Conservation (phyloP, 176 grass and related monocot genomes). For the Oryza punctata region DNA sequence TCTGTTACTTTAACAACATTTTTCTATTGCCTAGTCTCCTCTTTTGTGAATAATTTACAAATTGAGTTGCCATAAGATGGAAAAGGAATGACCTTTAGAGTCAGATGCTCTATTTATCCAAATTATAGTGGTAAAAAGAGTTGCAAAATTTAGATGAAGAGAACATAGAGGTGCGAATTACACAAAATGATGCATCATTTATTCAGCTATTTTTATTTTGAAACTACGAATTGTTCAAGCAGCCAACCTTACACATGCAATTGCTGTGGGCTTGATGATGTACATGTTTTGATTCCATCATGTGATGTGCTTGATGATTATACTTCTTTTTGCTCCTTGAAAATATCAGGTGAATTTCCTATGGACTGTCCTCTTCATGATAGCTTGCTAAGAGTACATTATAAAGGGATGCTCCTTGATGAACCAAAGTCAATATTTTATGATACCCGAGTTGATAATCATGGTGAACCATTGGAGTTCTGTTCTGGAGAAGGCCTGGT, state of each 20-base stretch:
- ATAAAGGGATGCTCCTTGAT: constrained; percentile 87
- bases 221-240: constrained; percentile 14
- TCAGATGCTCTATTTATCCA: constrained; percentile 1
- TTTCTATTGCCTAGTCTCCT: not conserved
- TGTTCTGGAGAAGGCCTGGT: constrained; percentile 97
- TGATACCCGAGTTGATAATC: constrained; percentile 85
- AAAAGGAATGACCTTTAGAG: too few relatives aligned
- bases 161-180: constrained; percentile 4
- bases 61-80: not conserved
- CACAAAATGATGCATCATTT: constrained; percentile 15
- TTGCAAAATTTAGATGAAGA: not conserved
- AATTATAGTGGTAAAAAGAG: not conserved
- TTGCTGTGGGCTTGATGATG: not conserved
- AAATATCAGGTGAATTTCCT: constrained; percentile 87
- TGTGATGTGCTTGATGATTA: constrained; percentile 20
- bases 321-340: constrained; percentile 20
- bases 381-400: constrained; percentile 94
- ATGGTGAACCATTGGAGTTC: constrained; percentile 92
- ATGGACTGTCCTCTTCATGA: constrained; percentile 99
- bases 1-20: not conserved
- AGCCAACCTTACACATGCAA: constrained; percentile 1
- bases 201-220: not conserved
- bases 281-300: constrained; percentile 27
- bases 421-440: constrained; percentile 94
- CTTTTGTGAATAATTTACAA: not conserved